phyloP scores from a whole-genome alignment of 73 alveolate genomes.

The Stentor roeselii region DNA sequence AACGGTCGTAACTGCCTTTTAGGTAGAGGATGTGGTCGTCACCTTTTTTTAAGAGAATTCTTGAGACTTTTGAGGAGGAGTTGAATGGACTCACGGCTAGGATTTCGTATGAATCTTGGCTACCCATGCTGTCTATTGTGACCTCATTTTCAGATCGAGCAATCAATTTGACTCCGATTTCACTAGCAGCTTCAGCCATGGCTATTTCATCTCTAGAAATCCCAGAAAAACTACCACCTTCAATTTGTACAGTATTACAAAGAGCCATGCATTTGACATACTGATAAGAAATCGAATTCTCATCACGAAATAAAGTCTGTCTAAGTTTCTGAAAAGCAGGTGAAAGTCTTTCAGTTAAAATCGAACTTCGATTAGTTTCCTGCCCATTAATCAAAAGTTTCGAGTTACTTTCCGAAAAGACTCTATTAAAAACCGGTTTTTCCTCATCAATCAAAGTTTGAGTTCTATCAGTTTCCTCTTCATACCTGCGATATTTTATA shows the following conservation, averaged over 20 bases:
- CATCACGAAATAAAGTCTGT: background rate
- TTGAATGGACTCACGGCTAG: background rate
- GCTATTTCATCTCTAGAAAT: slow-evolving; percentile 19
- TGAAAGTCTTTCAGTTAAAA: background rate
- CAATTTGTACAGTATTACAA: background rate
- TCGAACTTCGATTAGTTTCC: background rate
- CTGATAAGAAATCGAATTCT: background rate
- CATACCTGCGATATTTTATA: background rate
- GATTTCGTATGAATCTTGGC: background rate
- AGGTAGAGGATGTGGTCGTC: background rate
- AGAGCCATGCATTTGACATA: slow-evolving; percentile 26
- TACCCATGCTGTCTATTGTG: background rate
- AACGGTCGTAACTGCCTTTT: background rate
- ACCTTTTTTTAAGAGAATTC: background rate
- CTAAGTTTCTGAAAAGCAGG: background rate
- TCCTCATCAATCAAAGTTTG: slow-evolving; percentile 10
- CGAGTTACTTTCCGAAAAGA: background rate
- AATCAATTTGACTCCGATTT: slow-evolving; percentile 8
- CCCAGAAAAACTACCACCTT: slow-evolving; percentile 3
- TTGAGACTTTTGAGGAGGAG: background rate
- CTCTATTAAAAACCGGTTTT: background rate
- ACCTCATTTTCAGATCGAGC: background rate
- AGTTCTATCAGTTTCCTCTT: background rate
- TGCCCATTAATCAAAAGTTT: background rate
- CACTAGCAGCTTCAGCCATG: slow-evolving; percentile 15